Evolutionary conservation across 306 rosid species (phyloP).

Genomic region (Urtica urens): DNA sequence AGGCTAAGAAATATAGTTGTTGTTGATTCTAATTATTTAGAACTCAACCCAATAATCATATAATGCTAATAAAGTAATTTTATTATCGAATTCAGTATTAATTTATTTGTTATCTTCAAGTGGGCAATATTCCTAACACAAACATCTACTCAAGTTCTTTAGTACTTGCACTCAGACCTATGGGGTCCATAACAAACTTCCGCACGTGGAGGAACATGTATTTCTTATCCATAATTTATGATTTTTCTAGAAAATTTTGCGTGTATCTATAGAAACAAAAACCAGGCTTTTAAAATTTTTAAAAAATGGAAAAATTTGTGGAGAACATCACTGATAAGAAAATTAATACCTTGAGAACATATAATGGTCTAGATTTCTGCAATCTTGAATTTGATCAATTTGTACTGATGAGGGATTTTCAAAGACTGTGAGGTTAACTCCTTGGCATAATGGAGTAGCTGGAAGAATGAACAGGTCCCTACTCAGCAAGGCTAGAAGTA

Average conservation of each 20-base stretch:
- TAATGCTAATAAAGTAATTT: too few relatives aligned
- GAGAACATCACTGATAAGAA: conserved; percentile 4
- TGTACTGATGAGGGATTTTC: background rate
- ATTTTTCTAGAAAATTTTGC: background rate
- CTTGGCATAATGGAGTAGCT: background rate
- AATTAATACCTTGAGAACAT: background rate
- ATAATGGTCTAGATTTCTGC: background rate
- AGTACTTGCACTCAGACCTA: background rate
- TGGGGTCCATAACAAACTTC: background rate
- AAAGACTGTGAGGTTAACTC: too few relatives aligned
- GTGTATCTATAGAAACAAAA: background rate
- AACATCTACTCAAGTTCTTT: background rate
- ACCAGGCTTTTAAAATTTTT: background rate
- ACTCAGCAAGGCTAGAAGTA: background rate
- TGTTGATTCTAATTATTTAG: too few relatives aligned
- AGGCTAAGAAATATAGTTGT: too few relatives aligned
- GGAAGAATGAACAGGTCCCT: conserved; percentile 2
- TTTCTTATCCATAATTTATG: conserved; percentile 2
- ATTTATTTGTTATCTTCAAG: too few relatives aligned
- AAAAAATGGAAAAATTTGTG: background rate
- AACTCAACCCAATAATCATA: too few relatives aligned
- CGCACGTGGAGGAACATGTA: background rate
- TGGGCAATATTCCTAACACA: too few relatives aligned
- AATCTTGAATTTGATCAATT: background rate
- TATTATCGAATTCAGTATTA: too few relatives aligned